phyloP scores from a whole-genome alignment of 805 yeast species.

The Blastobotrys muscicola region DNA sequence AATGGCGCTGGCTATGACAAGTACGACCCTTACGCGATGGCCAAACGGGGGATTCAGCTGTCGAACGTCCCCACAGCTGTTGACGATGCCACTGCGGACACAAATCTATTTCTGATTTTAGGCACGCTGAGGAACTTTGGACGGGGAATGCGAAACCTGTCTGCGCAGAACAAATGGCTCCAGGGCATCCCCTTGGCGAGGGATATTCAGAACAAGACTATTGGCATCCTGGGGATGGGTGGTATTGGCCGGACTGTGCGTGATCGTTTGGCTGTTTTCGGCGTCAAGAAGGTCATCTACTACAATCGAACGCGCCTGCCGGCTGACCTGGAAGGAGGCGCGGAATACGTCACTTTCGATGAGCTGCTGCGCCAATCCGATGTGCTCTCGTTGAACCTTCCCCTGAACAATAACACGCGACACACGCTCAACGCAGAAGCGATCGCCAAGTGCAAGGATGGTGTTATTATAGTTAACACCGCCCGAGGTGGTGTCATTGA shows the following conservation, averaged over 20 bases:
- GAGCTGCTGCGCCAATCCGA: slow-evolving; percentile 40
- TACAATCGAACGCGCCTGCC: slow-evolving; percentile 41
- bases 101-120: slow-evolving; percentile 41
- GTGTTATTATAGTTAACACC: slow-evolving; percentile 45
- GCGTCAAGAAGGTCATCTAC: slow-evolving; percentile 42
- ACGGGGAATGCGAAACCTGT: slow-evolving; percentile 34
- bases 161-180: slow-evolving; percentile 37
- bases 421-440: slow-evolving; percentile 39
- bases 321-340: slow-evolving; percentile 38
- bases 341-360: slow-evolving; percentile 40
- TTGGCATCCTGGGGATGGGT: slow-evolving; percentile 57
- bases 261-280: slow-evolving; percentile 41
- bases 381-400: slow-evolving; percentile 41
- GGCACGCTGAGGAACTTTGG: slow-evolving; percentile 43
- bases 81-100: slow-evolving; percentile 48
- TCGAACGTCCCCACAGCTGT: slow-evolving; percentile 47
- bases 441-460: slow-evolving; percentile 43
- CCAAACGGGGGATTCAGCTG: slow-evolving; percentile 35
- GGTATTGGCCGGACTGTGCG: slow-evolving; percentile 52
- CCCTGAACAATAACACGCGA: slow-evolving; percentile 43
- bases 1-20: slow-evolving; percentile 54
- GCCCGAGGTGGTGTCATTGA: slow-evolving; percentile 55
- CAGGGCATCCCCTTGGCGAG: slow-evolving; percentile 37
- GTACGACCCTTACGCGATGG: slow-evolving; percentile 36
- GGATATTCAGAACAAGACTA: slow-evolving; percentile 41